phyloP scores from a whole-genome alignment of 139 green algal genomes.

The Micractinium sp. region DNA sequence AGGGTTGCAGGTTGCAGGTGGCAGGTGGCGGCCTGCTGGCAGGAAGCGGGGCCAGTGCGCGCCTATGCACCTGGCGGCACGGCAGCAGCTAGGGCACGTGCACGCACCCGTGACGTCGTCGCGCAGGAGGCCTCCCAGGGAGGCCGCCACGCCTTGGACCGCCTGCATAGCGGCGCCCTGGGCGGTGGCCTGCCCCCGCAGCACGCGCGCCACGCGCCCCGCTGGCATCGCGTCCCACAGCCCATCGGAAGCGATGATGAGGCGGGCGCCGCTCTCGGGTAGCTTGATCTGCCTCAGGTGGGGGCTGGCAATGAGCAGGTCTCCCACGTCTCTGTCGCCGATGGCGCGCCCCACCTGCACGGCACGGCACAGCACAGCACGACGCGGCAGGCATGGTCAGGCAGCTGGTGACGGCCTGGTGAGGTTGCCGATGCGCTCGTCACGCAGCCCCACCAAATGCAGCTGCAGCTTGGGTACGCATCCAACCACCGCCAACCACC shows the following conservation, averaged over 20 bases:
- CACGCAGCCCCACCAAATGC: too few species aligned
- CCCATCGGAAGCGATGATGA: slow-evolving; percentile 87
- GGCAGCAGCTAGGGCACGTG: too few species aligned
- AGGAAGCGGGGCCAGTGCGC: not conserved
- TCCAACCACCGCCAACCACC: too few species aligned
- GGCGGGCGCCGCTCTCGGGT: slow-evolving; percentile 63
- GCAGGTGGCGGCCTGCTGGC: not conserved
- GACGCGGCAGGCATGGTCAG: not conserved
- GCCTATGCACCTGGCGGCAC: not conserved
- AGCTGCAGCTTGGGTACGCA: too few species aligned
- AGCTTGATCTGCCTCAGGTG: slow-evolving; percentile 82
- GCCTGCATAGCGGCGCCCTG: slow-evolving; percentile 30
- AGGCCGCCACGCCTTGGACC: not conserved
- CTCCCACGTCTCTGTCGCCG: slow-evolving; percentile 86
- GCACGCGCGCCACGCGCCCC: slow-evolving; percentile 42
- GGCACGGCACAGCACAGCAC: not conserved
- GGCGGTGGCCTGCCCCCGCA: slow-evolving; percentile 26
- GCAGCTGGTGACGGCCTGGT: too few species aligned
- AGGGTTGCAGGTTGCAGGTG: not conserved
- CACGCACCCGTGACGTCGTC: slow-evolving; percentile 71
- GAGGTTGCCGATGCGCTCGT: too few species aligned
- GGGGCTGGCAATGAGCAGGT: slow-evolving; percentile 73
- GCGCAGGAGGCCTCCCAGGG: slow-evolving; percentile 41
- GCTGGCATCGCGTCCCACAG: slow-evolving; percentile 81
- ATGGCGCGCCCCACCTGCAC: slow-evolving; percentile 87